These are phyloP conservation scores for Fusarium floridanum DNA, from an alignment of 2,329 filamentous ascomycete genomes.

Conservation along the genomic window DNA sequence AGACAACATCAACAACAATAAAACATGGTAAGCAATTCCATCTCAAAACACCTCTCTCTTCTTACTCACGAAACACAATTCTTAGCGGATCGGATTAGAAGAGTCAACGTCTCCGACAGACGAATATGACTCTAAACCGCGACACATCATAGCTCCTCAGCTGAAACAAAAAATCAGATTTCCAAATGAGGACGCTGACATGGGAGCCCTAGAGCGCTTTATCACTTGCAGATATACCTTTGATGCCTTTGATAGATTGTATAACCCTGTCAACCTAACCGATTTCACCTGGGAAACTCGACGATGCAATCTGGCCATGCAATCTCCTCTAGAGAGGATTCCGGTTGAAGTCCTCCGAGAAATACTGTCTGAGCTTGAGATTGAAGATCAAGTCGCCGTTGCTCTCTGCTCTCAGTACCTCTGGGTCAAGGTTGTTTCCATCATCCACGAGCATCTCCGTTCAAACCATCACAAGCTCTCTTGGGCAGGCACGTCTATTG, in stretches of 20 bases:
- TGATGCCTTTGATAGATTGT: background rate
- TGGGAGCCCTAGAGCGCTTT: background rate
- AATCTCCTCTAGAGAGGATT: background rate
- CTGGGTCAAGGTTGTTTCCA: background rate
- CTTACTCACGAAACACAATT: background rate
- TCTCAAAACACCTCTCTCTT: background rate
- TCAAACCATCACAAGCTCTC: background rate
- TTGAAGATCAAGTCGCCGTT: background rate
- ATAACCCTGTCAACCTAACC: background rate
- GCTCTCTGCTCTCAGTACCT: slow-evolving; percentile 1
- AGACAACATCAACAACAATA: no score
- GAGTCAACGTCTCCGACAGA: background rate
- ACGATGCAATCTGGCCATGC: background rate
- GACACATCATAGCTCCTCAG: background rate
- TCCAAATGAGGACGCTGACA: background rate
- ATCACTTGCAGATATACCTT: background rate
- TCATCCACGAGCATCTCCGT: background rate
- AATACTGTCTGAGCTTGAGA: background rate
- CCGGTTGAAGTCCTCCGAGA: background rate
- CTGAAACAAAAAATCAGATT: background rate
- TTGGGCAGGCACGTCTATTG: slow-evolving; percentile 6
- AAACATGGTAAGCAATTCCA: background rate
- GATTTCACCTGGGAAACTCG: background rate
- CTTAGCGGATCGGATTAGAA: background rate
- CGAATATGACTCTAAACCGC: background rate